phyloP scores from a whole-genome alignment of 768 basidiomycete species.

The Phylloporus rhodoxanthus region DNA sequence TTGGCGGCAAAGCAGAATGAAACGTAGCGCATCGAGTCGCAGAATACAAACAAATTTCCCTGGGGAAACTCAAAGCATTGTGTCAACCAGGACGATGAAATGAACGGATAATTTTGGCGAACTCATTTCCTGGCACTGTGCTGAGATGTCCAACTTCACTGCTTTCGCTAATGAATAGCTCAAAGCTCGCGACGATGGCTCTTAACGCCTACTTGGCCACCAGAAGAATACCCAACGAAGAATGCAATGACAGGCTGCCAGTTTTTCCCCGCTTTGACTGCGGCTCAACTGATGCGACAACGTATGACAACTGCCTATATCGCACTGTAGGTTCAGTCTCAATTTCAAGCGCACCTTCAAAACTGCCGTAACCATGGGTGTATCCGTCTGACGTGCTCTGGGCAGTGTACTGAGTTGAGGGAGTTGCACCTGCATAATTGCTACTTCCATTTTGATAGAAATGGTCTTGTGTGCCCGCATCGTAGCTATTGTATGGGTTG shows the following conservation, averaged over 20 bases:
- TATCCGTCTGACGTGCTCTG: slow-evolving; percentile 42
- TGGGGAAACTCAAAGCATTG: slow-evolving; percentile 24
- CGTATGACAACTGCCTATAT: slow-evolving; percentile 35
- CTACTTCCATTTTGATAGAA: slow-evolving; percentile 70
- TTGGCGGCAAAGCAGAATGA: slow-evolving; percentile 38
- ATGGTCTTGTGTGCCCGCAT: slow-evolving; percentile 47
- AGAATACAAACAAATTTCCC: slow-evolving; percentile 17
- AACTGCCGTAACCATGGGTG: slow-evolving; percentile 57
- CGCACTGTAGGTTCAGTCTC: slow-evolving; percentile 47
- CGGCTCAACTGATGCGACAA: slow-evolving; percentile 35
- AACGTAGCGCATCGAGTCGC: slow-evolving; percentile 41
- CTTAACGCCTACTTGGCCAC: slow-evolving; percentile 28
- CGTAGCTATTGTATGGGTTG: slow-evolving; percentile 68
- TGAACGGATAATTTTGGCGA: slow-evolving; percentile 16
- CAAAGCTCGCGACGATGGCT: slow-evolving; percentile 39
- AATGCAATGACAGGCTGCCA: slow-evolving; percentile 30
- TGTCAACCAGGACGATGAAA: slow-evolving; percentile 17
- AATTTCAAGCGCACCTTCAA: slow-evolving; percentile 84
- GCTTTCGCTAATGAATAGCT: slow-evolving; percentile 46
- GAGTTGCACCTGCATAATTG: slow-evolving; percentile 46
- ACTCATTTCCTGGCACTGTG: slow-evolving; percentile 28
- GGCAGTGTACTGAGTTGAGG: slow-evolving; percentile 48
- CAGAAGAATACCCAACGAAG: slow-evolving; percentile 19
- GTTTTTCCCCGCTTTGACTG: slow-evolving; percentile 49
- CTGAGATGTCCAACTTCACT: slow-evolving; percentile 33